phyloP scores from a whole-genome alignment of 176 grass and related monocot species.

The Musa troglodytarum region DNA sequence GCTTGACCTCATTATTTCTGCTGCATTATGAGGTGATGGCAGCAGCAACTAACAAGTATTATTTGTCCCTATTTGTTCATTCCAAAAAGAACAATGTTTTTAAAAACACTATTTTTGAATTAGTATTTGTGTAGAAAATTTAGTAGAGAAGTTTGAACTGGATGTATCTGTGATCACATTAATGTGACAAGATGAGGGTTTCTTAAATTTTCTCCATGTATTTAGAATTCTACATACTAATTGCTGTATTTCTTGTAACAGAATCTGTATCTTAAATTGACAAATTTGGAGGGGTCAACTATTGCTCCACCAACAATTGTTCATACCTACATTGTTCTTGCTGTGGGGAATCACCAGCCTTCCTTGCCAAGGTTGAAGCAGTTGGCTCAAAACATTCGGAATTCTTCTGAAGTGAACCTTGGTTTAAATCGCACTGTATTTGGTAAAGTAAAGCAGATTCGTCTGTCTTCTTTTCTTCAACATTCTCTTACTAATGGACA shows the following conservation, averaged over 20 bases:
- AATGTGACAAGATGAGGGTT: neutral
- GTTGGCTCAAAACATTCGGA: conserved; percentile 63
- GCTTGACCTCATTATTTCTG: too few relatives aligned
- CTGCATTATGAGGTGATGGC: too few relatives aligned
- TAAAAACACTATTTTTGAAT: too few relatives aligned
- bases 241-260: conserved; percentile 26
- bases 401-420: conserved; percentile 79
- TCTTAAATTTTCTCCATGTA: neutral
- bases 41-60: too few relatives aligned
- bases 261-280: conserved; percentile 72
- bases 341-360: conserved; percentile 67
- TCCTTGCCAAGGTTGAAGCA: conserved; percentile 69
- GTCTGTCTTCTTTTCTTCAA: conserved; percentile 62
- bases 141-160: neutral
- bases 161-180: neutral
- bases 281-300: conserved; percentile 70
- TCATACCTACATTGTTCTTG: conserved; percentile 55
- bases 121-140: neutral
- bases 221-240: neutral
- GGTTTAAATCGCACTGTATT: conserved; percentile 77
- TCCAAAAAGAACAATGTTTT: too few relatives aligned
- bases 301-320: conserved; percentile 58
- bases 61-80: too few relatives aligned
- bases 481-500: conserved; percentile 46
- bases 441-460: conserved; percentile 82